Evolutionary conservation across 768 basidiomycete species (phyloP).

Genomic region (Pleurotus giganteus): DNA sequence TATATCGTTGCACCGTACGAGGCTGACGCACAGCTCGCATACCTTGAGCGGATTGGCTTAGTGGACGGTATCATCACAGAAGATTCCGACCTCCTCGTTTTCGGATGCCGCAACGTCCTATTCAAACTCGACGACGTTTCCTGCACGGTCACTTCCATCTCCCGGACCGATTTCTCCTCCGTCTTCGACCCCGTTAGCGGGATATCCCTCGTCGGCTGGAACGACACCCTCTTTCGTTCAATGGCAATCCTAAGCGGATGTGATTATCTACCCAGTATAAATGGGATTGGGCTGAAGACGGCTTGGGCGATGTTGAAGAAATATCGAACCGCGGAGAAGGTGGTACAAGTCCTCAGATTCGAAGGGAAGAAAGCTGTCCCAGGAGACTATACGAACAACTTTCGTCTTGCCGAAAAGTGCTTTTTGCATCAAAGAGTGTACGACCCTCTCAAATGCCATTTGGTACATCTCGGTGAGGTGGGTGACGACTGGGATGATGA

Average conservation of each 20-base stretch:
- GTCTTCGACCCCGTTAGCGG: slow-evolving; percentile 49
- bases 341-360: slow-evolving; percentile 66
- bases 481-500: slow-evolving; percentile 53
- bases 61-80: slow-evolving; percentile 95
- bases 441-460: slow-evolving; percentile 59
- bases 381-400: slow-evolving; percentile 67
- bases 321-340: slow-evolving; percentile 84
- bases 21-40: slow-evolving; percentile 96
- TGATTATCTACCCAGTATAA: slow-evolving; percentile 89
- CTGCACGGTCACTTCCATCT: slow-evolving; percentile 64
- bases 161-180: slow-evolving; percentile 64
- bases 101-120: slow-evolving; percentile 91
- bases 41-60: slow-evolving; percentile 77
- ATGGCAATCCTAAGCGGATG: slow-evolving; percentile 95
- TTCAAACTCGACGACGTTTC: slow-evolving; percentile 83
- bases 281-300: slow-evolving; percentile 91
- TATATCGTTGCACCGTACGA: slow-evolving; percentile 98
- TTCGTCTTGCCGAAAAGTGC: slow-evolving; percentile 83
- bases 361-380: slow-evolving; percentile 89
- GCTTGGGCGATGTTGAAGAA: slow-evolving; percentile 81
- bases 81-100: slow-evolving; percentile 96
- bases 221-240: slow-evolving; percentile 83
- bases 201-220: slow-evolving; percentile 86
- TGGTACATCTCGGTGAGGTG: slow-evolving; percentile 72
- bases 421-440: slow-evolving; percentile 94